Conservation (phyloP, 805 yeast genomes). For the Teunomyces funiuensis region DNA sequence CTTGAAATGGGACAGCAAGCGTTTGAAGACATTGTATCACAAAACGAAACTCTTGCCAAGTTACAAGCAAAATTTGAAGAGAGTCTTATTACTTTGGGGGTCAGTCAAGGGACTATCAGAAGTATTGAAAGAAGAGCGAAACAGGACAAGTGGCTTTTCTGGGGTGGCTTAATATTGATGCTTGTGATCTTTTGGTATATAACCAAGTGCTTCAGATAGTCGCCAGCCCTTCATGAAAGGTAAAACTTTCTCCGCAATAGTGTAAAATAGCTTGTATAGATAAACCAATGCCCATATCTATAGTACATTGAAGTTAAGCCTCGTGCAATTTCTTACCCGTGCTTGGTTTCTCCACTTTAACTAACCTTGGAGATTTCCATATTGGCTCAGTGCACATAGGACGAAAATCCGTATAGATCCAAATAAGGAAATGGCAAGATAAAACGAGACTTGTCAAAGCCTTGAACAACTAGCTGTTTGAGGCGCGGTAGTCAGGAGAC, state of each 20-base stretch:
- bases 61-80: constrained; percentile 65
- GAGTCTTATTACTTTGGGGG: constrained; percentile 78
- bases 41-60: constrained; percentile 66
- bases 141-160: constrained; percentile 85
- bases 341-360: background rate
- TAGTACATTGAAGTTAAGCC: too few relatives aligned
- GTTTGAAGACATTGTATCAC: constrained; percentile 81
- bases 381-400: background rate
- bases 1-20: constrained; percentile 87
- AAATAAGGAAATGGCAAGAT: constrained; percentile 1
- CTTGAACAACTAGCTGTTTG: background rate
- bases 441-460: background rate
- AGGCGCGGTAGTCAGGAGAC: background rate
- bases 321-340: too few relatives aligned
- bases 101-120: constrained; percentile 80
- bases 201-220: constrained; percentile 58
- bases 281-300: background rate
- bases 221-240: background rate
- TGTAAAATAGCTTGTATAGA: constrained; percentile 5
- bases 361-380: background rate
- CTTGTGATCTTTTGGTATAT: constrained; percentile 68
- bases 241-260: constrained; percentile 1
- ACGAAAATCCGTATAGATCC: background rate
- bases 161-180: constrained; percentile 65
- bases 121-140: constrained; percentile 77